These are phyloP conservation scores for Pisolithus microcarpus DNA, from an alignment of 768 basidiomycete genomes.

Conservation along the genomic window DNA sequence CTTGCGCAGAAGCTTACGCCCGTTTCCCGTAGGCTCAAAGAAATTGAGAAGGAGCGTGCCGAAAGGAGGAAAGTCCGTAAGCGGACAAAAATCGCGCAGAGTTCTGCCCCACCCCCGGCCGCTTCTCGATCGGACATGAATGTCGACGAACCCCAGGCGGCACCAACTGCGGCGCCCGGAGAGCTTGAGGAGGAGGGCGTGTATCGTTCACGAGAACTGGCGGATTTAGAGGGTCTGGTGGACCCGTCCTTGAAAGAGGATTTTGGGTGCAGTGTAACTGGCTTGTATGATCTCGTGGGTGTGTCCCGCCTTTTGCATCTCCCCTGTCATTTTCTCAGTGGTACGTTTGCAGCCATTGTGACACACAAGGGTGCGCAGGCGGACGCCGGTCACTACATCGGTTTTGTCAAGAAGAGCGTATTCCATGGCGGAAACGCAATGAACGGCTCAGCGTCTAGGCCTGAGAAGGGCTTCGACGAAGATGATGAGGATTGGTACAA, in stretches of 20 bases:
- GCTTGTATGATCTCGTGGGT: constrained; percentile 90
- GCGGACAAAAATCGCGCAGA: constrained; percentile 46
- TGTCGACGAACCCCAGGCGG: constrained; percentile 42
- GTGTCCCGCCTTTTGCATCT: constrained; percentile 23
- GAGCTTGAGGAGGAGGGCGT: constrained; percentile 57
- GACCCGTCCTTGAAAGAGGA: constrained; percentile 58
- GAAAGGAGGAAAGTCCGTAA: constrained; percentile 81
- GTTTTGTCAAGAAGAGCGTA: constrained; percentile 74
- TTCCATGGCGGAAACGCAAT: constrained; percentile 37
- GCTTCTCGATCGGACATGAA: constrained; percentile 28
- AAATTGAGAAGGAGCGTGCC: constrained; percentile 73
- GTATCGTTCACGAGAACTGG: constrained; percentile 57
- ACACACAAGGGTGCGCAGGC: constrained; percentile 96
- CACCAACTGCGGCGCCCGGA: constrained; percentile 16
- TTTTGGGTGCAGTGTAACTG: constrained; percentile 67
- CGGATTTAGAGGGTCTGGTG: constrained; percentile 58
- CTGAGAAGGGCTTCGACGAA: constrained; percentile 29
- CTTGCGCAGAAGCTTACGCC: constrained; percentile 66
- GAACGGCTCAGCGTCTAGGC: constrained; percentile 1
- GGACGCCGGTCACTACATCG: constrained; percentile 94
- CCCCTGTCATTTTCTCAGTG: constrained; percentile 5
- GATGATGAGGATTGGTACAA: constrained; percentile 89
- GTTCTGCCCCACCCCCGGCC: constrained; percentile 18
- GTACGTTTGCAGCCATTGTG: constrained; percentile 63
- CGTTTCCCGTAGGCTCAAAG: constrained; percentile 63